These are phyloP conservation scores for Termitomyces sp. DNA, from an alignment of 768 basidiomycete genomes.

Conservation along the genomic window DNA sequence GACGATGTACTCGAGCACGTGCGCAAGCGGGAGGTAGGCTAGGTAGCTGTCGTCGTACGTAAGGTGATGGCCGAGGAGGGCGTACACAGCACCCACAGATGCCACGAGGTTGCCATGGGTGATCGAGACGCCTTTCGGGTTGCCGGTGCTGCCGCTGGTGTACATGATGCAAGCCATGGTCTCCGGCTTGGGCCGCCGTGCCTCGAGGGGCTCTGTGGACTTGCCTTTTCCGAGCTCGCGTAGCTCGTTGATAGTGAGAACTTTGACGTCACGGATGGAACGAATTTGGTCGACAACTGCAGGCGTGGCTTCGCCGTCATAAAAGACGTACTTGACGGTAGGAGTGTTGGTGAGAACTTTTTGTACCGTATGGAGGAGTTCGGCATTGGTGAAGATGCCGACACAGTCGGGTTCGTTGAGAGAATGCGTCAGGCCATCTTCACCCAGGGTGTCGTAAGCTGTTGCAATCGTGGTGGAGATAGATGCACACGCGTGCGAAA, in stretches of 20 bases:
- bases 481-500: conserved; percentile 75
- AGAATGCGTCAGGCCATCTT: conserved; percentile 82
- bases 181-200: conserved; percentile 37
- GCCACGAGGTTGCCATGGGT: conserved; percentile 85
- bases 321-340: conserved; percentile 74
- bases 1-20: conserved; percentile 94
- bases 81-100: conserved; percentile 76
- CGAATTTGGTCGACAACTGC: conserved; percentile 56
- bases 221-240: conserved; percentile 58
- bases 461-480: conserved; percentile 86
- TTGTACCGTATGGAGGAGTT: conserved; percentile 74
- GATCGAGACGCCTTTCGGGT: conserved; percentile 92
- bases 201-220: conserved; percentile 44
- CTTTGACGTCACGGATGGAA: conserved; percentile 51
- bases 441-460: conserved; percentile 94
- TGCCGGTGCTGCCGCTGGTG: conserved; percentile 86
- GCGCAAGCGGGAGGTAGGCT: conserved; percentile 90
- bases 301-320: conserved; percentile 66
- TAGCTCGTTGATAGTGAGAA: conserved; percentile 67
- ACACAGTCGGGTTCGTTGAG: conserved; percentile 78
- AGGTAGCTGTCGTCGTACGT: conserved; percentile 63
- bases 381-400: conserved; percentile 88
- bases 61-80: conserved; percentile 65
- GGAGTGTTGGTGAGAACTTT: conserved; percentile 72
- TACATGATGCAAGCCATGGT: conserved; percentile 55